Conservation (phyloP, 768 basidiomycete genomes). For the Tephrocybe rancida region DNA sequence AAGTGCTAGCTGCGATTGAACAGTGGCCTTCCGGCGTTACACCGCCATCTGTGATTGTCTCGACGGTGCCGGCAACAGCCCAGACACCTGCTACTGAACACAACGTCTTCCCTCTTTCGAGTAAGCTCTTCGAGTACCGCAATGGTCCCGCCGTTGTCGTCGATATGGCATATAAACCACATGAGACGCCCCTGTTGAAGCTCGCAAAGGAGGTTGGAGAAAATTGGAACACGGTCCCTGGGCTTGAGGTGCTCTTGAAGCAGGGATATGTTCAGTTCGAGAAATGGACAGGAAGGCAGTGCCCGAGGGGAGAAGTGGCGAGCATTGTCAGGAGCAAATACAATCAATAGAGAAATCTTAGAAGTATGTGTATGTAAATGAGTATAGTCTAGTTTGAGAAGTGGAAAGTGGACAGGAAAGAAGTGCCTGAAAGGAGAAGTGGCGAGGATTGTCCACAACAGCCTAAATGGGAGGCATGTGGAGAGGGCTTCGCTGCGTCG, state of each 20-base stretch:
- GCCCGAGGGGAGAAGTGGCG: conserved; percentile 51
- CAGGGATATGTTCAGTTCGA: conserved; percentile 89
- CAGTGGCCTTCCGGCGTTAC: conserved; percentile 45
- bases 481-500: too few relatives aligned
- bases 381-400: not conserved
- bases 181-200: conserved; percentile 76
- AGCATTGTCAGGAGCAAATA: conserved; percentile 53
- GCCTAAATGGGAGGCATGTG: too few relatives aligned
- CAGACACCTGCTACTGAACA: conserved; percentile 36
- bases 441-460: too few relatives aligned
- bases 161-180: conserved; percentile 95
- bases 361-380: not conserved
- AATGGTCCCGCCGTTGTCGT: conserved; percentile 67
- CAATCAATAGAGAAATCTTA: conserved; percentile 5
- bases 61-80: conserved; percentile 82
- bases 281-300: conserved; percentile 73
- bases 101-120: conserved; percentile 52
- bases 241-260: conserved; percentile 84
- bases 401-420: not conserved
- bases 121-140: conserved; percentile 54
- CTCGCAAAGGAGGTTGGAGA: conserved; percentile 56
- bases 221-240: conserved; percentile 74
- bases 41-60: conserved; percentile 77
- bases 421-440: not conserved
- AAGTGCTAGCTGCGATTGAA: conserved; percentile 60